Percentiles rank a stretch among this genome's conserved stretches.
These are phyloP conservation scores for Exobasidium rhododendri DNA, from an alignment of 1,284 basidiomycete species.

Conservation along the genomic window DNA sequence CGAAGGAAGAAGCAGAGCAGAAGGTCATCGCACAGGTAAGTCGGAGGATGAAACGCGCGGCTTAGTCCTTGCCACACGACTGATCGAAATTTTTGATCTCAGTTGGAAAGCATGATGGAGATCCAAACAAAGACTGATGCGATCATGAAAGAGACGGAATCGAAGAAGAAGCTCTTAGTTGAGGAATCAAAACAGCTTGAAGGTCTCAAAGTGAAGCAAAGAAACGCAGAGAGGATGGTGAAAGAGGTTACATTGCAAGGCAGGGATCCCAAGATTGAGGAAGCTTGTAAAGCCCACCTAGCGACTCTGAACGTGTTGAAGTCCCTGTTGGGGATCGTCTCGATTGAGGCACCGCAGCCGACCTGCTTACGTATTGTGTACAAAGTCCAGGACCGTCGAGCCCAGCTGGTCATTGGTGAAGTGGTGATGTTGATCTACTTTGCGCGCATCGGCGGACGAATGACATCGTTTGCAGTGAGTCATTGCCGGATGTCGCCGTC, in stretches of 20 bases:
- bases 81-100: conserved; percentile 1
- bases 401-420: not conserved
- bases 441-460: not conserved
- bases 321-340: not conserved
- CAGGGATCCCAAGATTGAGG: conserved; percentile 4
- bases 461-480: not conserved
- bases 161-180: not conserved
- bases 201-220: not conserved
- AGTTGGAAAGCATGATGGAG: not conserved
- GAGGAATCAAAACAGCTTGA: not conserved
- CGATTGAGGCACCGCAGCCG: not conserved
- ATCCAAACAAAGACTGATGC: not conserved
- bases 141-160: not conserved
- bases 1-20: conserved; percentile 4
- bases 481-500: not conserved
- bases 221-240: not conserved
- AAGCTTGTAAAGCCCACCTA: not conserved
- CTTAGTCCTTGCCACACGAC: not conserved
- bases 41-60: not conserved
- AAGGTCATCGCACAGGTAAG: not conserved
- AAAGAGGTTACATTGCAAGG: not conserved
- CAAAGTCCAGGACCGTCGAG: not conserved
- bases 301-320: not conserved
- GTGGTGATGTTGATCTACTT: not conserved
- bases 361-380: not conserved